Evolutionary conservation across 352 stramenopile species (phyloP).

Genomic region (Pythium guiyangense): DNA sequence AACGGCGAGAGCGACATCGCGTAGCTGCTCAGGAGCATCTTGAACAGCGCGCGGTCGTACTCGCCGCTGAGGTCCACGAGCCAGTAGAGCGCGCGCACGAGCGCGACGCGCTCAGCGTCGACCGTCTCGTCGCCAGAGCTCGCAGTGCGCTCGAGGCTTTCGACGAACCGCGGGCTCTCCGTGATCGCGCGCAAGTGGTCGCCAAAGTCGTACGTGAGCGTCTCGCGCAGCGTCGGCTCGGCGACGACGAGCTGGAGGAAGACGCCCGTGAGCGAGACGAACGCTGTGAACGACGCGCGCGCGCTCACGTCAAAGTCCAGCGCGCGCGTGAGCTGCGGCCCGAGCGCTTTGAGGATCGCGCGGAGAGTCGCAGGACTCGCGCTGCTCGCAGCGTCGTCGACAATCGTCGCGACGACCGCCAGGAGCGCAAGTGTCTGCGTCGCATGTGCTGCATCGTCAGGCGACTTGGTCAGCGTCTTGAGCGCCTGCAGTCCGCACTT

Average conservation of each 20-base stretch:
- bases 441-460: background rate
- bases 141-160: slow-evolving; percentile 14
- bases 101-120: slow-evolving; percentile 18
- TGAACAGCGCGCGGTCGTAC: slow-evolving; percentile 51
- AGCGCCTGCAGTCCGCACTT: slow-evolving; percentile 13
- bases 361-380: background rate
- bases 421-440: slow-evolving; percentile 1
- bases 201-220: slow-evolving; percentile 26
- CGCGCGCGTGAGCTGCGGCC: slow-evolving; percentile 19
- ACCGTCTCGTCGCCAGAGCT: background rate
- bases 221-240: slow-evolving; percentile 9
- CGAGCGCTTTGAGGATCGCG: slow-evolving; percentile 14
- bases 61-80: slow-evolving; percentile 33
- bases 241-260: slow-evolving; percentile 28
- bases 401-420: slow-evolving; percentile 1
- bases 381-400: slow-evolving; percentile 4
- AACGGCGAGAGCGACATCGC: slow-evolving; percentile 58
- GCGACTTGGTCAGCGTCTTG: slow-evolving; percentile 3
- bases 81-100: slow-evolving; percentile 36
- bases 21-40: slow-evolving; percentile 59
- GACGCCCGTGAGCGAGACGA: slow-evolving; percentile 27
- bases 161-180: slow-evolving; percentile 22
- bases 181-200: slow-evolving; percentile 30
- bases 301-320: slow-evolving; percentile 17
- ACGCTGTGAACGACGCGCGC: slow-evolving; percentile 18